Evolutionary conservation across 768 basidiomycete species (phyloP).

Genomic region (Piloderma croceum): DNA sequence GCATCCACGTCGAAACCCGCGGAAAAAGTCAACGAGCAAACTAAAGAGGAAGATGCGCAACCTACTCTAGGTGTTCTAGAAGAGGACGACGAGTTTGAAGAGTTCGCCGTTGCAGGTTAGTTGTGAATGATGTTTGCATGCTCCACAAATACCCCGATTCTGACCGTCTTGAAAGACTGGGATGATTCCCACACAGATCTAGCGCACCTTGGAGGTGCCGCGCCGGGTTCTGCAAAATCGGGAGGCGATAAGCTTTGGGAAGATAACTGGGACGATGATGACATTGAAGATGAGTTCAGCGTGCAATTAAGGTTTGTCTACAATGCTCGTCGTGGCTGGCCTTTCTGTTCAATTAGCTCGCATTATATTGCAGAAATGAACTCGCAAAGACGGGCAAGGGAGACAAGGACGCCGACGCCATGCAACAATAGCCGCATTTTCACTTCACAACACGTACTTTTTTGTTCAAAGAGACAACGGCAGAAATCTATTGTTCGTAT

Average conservation of each 20-base stretch:
- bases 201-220: constrained; percentile 67
- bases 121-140: constrained; percentile 6
- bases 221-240: constrained; percentile 70
- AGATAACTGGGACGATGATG: constrained; percentile 99
- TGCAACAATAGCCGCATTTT: constrained; percentile 43
- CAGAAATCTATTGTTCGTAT: no score
- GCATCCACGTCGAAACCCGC: constrained; percentile 43
- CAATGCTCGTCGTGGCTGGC: background rate
- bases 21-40: constrained; percentile 35
- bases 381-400: constrained; percentile 53
- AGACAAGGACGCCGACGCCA: constrained; percentile 30
- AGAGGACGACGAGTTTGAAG: constrained; percentile 97
- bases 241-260: constrained; percentile 95
- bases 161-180: constrained; percentile 53
- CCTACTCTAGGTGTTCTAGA: constrained; percentile 85
- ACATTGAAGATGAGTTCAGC: constrained; percentile 96
- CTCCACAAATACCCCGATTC: constrained; percentile 1
- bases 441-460: background rate
- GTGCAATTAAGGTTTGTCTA: constrained; percentile 80
- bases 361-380: constrained; percentile 44
- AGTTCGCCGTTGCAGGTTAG: constrained; percentile 80
- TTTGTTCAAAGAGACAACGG: no score
- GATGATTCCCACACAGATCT: constrained; percentile 81
- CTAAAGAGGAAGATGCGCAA: constrained; percentile 42
- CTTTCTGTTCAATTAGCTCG: background rate